A percentile compares a stretch with the other conserved stretches of the same genome.
Conservation (phyloP, 1,284 basidiomycete species). For the Boletus holoroseus region DNA sequence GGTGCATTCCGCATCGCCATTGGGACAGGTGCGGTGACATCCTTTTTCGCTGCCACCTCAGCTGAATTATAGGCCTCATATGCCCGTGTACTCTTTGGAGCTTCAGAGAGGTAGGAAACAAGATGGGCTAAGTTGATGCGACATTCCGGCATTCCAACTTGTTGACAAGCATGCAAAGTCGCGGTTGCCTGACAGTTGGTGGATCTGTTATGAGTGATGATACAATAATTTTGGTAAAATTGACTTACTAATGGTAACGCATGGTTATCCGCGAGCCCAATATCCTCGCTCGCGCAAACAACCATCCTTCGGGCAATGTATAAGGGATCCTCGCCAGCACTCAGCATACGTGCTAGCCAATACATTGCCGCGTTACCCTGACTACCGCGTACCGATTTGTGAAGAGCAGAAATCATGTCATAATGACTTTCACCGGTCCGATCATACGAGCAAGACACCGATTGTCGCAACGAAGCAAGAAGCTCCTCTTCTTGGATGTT, state of each 20-base stretch:
- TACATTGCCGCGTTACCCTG: slow-evolving; percentile 81
- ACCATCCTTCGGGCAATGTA: slow-evolving; percentile 80
- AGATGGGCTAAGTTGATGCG: slow-evolving; percentile 75
- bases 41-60: slow-evolving; percentile 53
- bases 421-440: slow-evolving; percentile 74
- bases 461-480: slow-evolving; percentile 46
- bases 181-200: slow-evolving; percentile 58
- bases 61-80: slow-evolving; percentile 77
- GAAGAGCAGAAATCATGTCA: slow-evolving; percentile 84
- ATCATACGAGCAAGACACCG: slow-evolving; percentile 63
- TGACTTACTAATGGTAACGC: slow-evolving; percentile 63
- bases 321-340: slow-evolving; percentile 83
- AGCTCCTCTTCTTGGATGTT: slow-evolving; percentile 41
- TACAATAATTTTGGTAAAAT: background rate
- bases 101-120: slow-evolving; percentile 77
- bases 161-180: slow-evolving; percentile 74
- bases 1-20: slow-evolving; percentile 84
- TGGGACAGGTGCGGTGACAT: slow-evolving; percentile 61
- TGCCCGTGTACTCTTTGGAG: slow-evolving; percentile 75
- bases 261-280: slow-evolving; percentile 72
- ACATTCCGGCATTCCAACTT: slow-evolving; percentile 83
- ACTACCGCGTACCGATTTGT: slow-evolving; percentile 81
- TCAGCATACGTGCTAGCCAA: slow-evolving; percentile 82
- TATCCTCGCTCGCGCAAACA: slow-evolving; percentile 82
- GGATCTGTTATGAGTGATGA: background rate